Percentiles rank a stretch among this genome's conserved stretches.
Evolutionary conservation across 208 protist species (phyloP).

Genomic region (Entamoeba dispar): DNA sequence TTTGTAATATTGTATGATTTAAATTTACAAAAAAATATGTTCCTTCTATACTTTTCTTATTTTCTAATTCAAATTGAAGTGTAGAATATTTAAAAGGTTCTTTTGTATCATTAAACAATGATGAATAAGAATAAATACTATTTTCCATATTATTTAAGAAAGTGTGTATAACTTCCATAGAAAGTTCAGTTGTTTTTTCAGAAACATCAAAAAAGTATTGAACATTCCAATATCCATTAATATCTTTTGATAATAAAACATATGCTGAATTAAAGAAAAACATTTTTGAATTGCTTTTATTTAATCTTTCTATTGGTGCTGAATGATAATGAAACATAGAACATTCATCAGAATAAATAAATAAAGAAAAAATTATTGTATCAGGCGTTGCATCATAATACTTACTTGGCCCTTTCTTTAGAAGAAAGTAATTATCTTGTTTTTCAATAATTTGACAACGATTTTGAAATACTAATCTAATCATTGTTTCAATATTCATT

Average conservation of each 20-base stretch:
- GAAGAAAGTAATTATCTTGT: neutral
- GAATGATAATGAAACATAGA: neutral
- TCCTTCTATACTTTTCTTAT: neutral
- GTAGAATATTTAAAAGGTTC: too few relatives aligned
- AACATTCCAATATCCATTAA: neutral
- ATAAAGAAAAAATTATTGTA: neutral
- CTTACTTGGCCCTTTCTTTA: neutral
- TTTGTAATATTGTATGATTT: neutral
- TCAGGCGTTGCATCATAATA: neutral
- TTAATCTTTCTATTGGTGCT: neutral
- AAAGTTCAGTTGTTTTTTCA: neutral
- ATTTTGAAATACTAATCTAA: neutral
- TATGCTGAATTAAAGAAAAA: neutral
- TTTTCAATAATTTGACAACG: neutral
- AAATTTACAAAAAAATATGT: neutral
- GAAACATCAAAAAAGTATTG: neutral
- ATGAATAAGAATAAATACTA: neutral
- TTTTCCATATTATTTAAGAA: neutral
- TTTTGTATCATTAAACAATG: neutral
- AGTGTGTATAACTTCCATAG: neutral
- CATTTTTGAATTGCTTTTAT: neutral
- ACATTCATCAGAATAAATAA: neutral
- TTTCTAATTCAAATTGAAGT: neutral
- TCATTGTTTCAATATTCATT: neutral
- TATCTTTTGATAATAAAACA: neutral